Evolutionary conservation across 2,329 filamentous ascomycete genomes (phyloP), one percentile per base, ranked within the genome.

Genomic region (Herpotrichia juniperi): DNA sequence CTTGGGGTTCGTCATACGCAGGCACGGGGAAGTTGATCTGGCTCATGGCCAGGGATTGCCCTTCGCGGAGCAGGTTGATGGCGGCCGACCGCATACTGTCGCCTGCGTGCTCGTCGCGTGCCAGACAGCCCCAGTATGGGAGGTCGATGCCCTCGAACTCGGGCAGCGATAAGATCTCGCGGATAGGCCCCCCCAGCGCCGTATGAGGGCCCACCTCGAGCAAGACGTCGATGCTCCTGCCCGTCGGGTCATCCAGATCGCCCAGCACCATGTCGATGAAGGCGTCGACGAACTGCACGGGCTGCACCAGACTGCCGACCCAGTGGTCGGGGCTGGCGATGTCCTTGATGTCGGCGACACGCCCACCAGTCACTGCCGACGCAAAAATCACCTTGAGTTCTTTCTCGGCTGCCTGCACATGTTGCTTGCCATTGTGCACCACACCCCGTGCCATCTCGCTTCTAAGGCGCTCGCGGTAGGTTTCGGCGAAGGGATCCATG

Each of bases 401-500:
- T 28, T 43, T 17, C 11, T 12, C 17, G 17, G 21, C 35, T 6
- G 12, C 42, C 2, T 24, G 28, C 12, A 37, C 10, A 53, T 43
- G 4, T 37, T 22, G 4, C 21, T 12, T 30, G 30, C 17, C 22
- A 34, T 5, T 42, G 24, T 14, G 22, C 44, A n/a, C n/a, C n/a
- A n/a, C 11, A n/a, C n/a, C n/a, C n/a, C n/a, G n/a, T n/a, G n/a
- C n/a, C n/a, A n/a, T n/a, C n/a, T n/a, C n/a, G n/a, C n/a, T n/a
- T n/a, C n/a, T n/a, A 26, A 51, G 34, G 25, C 9, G 7, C 26
- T 46, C n/a, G 10, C n/a, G 11, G 51, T 14, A 66, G 1, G 28
- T 10, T 22, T 37, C 8, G 7, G 53, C 53, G 12, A 51, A 5
- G 4, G 45, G 19, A 3, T 31, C 16, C 75, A 78, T 77, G 37